Base-by-base conservation (phyloP, 2,329 filamentous ascomycete genomes). In the Colletotrichum sp. region DNA sequence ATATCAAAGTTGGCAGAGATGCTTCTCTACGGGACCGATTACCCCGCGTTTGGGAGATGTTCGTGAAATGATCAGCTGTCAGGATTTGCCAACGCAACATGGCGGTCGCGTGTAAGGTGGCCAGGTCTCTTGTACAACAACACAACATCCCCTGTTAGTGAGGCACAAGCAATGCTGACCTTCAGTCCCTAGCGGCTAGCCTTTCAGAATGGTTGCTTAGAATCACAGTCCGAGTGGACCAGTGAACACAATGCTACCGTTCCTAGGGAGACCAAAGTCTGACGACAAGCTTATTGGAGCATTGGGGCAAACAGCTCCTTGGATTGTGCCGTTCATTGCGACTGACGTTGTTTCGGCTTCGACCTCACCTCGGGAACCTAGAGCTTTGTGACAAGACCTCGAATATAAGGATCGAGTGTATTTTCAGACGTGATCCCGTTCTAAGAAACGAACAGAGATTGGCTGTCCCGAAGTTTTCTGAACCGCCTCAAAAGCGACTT, bases 341-440 rank as follows among this genome's bases (percentile, higher is more conserved):
- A 22, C 0, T 52, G 44, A 52, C 44, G 6, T 52, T 52, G 11
- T n/a, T 13, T 52, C 6, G 0, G 0, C n/a, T 52, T 52, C 44
- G 6, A 52, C 4, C 44, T 22, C 2, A 0, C n/a, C n/a, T 25
- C 6, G 5, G n/a, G 6, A 52, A 22, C 0, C 44, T 52, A 2
- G 1, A 13, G 1, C n/a, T 52, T n/a, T 13, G 12, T 22, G 44
- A 22, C 0, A 52, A 2, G 44, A 0, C n/a, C 2, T 0, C 19
- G 19, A 0, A 7, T n/a, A 4, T 0, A n/a, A 49, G 39, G 19
- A 4, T 49, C 2, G 39, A 0, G 3, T 52, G n/a, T n/a, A 0
- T 22, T 22, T 22, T 52, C n/a, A 13, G 44, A 8, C n/a, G 0
- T 22, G 6, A 52, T 52, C n/a, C 0, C 1, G 44, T 22, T 22